Conservation (phyloP, 805 yeast species). For the Komagataella populi region DNA sequence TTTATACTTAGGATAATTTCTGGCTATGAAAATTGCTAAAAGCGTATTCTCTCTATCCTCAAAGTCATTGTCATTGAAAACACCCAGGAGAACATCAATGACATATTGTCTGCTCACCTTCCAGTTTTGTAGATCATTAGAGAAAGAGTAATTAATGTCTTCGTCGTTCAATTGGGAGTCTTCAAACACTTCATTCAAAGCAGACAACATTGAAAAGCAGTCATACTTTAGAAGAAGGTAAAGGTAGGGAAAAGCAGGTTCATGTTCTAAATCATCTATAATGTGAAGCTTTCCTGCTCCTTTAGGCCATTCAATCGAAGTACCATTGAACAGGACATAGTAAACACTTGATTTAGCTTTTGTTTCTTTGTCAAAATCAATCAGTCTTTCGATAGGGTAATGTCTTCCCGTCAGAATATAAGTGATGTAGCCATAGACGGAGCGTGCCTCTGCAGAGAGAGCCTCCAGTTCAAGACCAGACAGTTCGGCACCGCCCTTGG, state of each 20-base stretch:
- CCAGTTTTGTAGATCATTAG: slow-evolving; percentile 10
- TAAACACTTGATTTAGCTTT: slow-evolving; percentile 39
- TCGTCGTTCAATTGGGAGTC: slow-evolving; percentile 63
- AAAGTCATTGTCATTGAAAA: slow-evolving; percentile 28
- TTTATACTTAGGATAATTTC: slow-evolving; percentile 72
- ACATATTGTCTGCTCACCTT: slow-evolving; percentile 62
- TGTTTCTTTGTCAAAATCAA: slow-evolving; percentile 19
- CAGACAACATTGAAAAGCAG: slow-evolving; percentile 45
- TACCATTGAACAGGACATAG: slow-evolving; percentile 45
- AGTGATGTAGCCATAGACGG: slow-evolving; percentile 48
- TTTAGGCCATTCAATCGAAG: slow-evolving; percentile 32
- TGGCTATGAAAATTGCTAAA: slow-evolving; percentile 58
- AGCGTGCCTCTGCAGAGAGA: slow-evolving; percentile 11
- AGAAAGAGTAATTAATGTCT: slow-evolving; percentile 10
- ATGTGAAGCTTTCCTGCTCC: slow-evolving; percentile 19
- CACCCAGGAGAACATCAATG: slow-evolving; percentile 54
- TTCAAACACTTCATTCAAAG: slow-evolving; percentile 75
- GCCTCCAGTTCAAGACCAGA: slow-evolving; percentile 4
- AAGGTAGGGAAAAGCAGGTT: slow-evolving; percentile 62
- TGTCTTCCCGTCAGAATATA: slow-evolving; percentile 64
- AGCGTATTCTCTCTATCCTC: slow-evolving; percentile 16
- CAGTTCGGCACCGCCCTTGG: slow-evolving; percentile 6
- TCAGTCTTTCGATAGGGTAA: slow-evolving; percentile 55
- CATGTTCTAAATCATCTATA: slow-evolving; percentile 17
- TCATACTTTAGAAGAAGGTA: slow-evolving; percentile 38